These are phyloP conservation scores for Lunularia cruciata DNA, from an alignment of 225 moss, liverwort and hornwort species.

Conservation along the genomic window DNA sequence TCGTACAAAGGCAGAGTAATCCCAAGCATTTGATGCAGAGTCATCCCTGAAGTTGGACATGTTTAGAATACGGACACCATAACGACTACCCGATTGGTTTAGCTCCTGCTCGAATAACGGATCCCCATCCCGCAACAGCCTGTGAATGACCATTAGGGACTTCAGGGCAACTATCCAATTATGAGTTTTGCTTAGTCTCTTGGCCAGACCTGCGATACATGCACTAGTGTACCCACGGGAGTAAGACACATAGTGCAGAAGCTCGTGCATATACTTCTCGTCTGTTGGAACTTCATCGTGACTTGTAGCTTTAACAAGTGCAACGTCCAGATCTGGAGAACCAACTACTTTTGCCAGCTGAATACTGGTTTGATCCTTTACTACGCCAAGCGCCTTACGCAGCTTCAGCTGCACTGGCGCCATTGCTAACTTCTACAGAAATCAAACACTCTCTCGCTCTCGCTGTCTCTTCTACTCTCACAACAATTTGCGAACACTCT, in stretches of 20 bases:
- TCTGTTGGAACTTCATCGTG: slow-evolving; percentile 82
- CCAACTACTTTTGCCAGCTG: slow-evolving; percentile 83
- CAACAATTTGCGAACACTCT: background rate
- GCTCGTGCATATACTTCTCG: slow-evolving; percentile 71
- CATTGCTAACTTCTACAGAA: slow-evolving; percentile 43
- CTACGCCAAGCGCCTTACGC: slow-evolving; percentile 80
- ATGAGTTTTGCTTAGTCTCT: slow-evolving; percentile 65
- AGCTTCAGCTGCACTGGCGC: slow-evolving; percentile 85
- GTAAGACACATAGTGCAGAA: slow-evolving; percentile 67
- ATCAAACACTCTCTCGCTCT: slow-evolving; percentile 3
- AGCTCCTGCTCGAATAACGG: slow-evolving; percentile 78
- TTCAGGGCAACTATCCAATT: slow-evolving; percentile 97
- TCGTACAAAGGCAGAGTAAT: slow-evolving; percentile 80
- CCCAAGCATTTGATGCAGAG: slow-evolving; percentile 85
- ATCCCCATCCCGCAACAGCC: slow-evolving; percentile 86
- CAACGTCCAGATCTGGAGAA: slow-evolving; percentile 82
- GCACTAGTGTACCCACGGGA: slow-evolving; percentile 86
- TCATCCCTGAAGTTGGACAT: slow-evolving; percentile 80
- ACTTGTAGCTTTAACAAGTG: slow-evolving; percentile 87
- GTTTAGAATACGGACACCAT: slow-evolving; percentile 81
- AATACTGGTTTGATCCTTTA: slow-evolving; percentile 93
- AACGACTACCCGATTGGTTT: slow-evolving; percentile 47
- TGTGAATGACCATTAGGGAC: slow-evolving; percentile 82
- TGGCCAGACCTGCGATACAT: slow-evolving; percentile 56
- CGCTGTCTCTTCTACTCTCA: background rate